Percentiles rank a stretch among this genome's conserved stretches.
Evolutionary conservation across 2,329 filamentous ascomycete species (phyloP).

Genomic region (Fusarium praegraminearum): DNA sequence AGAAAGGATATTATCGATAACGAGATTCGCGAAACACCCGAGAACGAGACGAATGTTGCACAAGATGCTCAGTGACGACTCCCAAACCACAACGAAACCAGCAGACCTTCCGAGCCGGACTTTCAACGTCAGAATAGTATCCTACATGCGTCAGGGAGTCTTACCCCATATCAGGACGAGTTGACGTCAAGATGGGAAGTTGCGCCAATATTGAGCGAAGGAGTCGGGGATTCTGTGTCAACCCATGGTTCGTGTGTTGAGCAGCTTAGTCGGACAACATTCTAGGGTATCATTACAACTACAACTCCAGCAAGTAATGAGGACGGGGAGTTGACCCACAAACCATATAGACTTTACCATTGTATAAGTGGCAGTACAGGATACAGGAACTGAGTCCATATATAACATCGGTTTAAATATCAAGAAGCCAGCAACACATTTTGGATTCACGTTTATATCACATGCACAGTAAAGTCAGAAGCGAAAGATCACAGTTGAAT

Average conservation of each 20-base stretch:
- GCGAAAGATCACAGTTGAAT: constrained; percentile 3
- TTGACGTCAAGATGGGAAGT: constrained; percentile 36
- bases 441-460: background rate
- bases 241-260: constrained; percentile 39
- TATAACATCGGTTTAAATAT: background rate
- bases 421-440: background rate
- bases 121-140: background rate
- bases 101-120: background rate
- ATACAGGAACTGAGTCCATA: background rate
- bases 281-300: constrained; percentile 22
- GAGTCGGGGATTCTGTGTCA: background rate
- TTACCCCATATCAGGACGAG: constrained; percentile 31
- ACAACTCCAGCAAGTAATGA: background rate
- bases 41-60: constrained; percentile 13
- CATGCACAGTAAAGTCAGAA: background rate
- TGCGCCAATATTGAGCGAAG: background rate
- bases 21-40: constrained; percentile 53
- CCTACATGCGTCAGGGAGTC: background rate
- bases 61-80: constrained; percentile 38
- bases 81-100: background rate
- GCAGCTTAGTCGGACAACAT: constrained; percentile 44
- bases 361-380: background rate
- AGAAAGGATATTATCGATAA: constrained; percentile 59
- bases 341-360: background rate
- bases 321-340: background rate